Evolutionary conservation across 108 stramenopile species (phyloP), one percentile per base, ranked within the genome.

Genomic region (Pinguiococcus pyrenoidosus): DNA sequence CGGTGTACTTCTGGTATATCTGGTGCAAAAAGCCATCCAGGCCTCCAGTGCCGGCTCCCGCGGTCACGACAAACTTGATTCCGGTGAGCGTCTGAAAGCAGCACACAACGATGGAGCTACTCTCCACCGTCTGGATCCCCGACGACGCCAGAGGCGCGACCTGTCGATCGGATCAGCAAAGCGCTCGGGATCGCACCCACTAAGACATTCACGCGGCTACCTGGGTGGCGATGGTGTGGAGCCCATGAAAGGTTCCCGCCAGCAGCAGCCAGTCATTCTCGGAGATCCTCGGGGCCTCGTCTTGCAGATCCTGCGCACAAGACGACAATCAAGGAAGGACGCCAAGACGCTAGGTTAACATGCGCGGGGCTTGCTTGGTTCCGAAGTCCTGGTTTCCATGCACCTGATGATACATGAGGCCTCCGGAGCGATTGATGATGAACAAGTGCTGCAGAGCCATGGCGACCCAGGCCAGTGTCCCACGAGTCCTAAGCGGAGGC

Each of bases 211-310:
- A n/a, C n/a, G n/a, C n/a, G n/a, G 17, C 9, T 41, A 64, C 64
- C 49, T 74, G 73, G 22, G 69, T 37, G 4, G 75, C 72, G 45
- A 76, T 76, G 28, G 73, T 70, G 57, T 76, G 73, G 21, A 76
- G 64, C 26, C 69, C 66, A 57, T 76, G 75, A 46, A 76, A 76
- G 0, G 75, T 76, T 1, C 73, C 74, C 0, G 70, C 75, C 18
- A 76, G 39, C 7, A 70, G 52, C 13, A 76, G 70, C 60, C 64
- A 74, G 23, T 76, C 75, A 25, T 76, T 76, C 27, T 46, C 46
- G 1, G 37, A 40, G 1, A 76, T 40, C 40, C 39, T 39, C 13
- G 75, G 71, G 12, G 75, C 66, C 0, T 37, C 32, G 10, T 70
- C 27, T 12, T 64, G 59, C 16, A 72, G 50, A 33, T 67, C 57